Evolutionary conservation across 2,329 filamentous ascomycete genomes (phyloP), one percentile per base, ranked within the genome.

Genomic region (Grosmannia serpens): DNA sequence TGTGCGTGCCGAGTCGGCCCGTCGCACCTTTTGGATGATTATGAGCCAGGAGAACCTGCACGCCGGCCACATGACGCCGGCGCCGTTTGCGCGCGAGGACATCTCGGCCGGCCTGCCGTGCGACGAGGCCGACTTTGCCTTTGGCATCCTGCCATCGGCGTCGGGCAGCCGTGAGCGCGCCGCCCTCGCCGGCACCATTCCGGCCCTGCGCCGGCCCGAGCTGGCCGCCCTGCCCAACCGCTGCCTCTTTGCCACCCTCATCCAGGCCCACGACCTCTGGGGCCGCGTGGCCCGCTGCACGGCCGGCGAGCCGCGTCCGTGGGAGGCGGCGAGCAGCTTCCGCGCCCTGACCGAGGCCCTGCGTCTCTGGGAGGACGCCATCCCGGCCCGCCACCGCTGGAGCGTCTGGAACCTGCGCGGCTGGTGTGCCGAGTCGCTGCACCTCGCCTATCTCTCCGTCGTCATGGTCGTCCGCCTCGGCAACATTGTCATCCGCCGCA

Each of bases 11-110:
- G 80, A 83, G 65, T 81, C 78, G 22, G 79, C 80, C 20, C 72
- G 80, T 22, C 75, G 80, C 50, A 83, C 80, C 27, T 67, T 82
- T 66, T 83, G 79, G 80, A 81, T 82, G 77, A 65, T 83, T 41
- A 75, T 82, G 64, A 81, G 75, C 61, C 80, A 82, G 63, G 80
- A 83, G 60, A 80, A 79, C 62, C 71, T 83, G 31, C 77, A 81
- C 62, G 79, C 78, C 1, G 77, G 78, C 0, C 75, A 77, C 4
- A 70, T 73, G 35, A 77, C 76, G 15, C 78, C 79, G 2, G 71
- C 78, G 2, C 77, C 77, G 0, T 68, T 82, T 5, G 72, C 73
- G 4, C 75, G 77, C 4, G 72, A 74, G 27, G 79, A 82, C 61
- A 81, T 81, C 44, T 81, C 78, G 0, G 70, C 79, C 2, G 70